Evolutionary conservation across 345 rosid genomes (phyloP), one percentile per base, ranked within the genome.

Genomic region (Salix purpurea): DNA sequence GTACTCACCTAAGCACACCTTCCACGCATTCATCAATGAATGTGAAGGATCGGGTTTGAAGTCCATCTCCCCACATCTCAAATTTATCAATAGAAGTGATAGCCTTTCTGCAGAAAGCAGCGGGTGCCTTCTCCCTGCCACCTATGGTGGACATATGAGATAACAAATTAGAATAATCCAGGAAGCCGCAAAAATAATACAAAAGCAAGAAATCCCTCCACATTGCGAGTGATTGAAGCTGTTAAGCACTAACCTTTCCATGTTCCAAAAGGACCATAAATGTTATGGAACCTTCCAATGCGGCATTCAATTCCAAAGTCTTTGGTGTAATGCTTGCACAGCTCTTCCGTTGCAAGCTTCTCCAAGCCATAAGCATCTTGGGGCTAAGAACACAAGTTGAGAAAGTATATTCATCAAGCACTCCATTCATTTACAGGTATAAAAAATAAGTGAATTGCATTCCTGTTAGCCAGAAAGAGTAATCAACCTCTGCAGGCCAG

Each of bases 31-130:
- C 99, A 89, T 96, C 99, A 21, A 94, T 96, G 89, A 96, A 96
- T 80, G 99, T 96, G 83, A 96, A 96, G 18, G 98, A 96, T 62
- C 98, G 94, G 66, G 98, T 96, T 46, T 94, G 99, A 75, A 88
- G 89, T 69, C 99, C 99, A 68, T 96, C 99, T 78, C 99, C 99
- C 99, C 99, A 96, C 97, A 96, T 94, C 95, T 94, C 99, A 44
- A 96, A 96, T 86, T 86, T 94, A 80, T 92, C 97, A 0, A 79
- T 81, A 26, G 99, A 85, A 19, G 98, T 96, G n/a, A 89, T 67
- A 61, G 95, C 81, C 87, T 96, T 96, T 79, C 99, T 85, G 86
- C 99, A 96, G 80, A 96, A 94, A 61, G 99, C 99, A 87, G 99
- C 99, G 19, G 99, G 98, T 74, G 99, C 99, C 88, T 94, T 96